Percentiles rank a stretch among this genome's conserved stretches.
Evolutionary conservation across 2,329 filamentous ascomycete species (phyloP).

Genomic region (Penicillium psychrosexuale): DNA sequence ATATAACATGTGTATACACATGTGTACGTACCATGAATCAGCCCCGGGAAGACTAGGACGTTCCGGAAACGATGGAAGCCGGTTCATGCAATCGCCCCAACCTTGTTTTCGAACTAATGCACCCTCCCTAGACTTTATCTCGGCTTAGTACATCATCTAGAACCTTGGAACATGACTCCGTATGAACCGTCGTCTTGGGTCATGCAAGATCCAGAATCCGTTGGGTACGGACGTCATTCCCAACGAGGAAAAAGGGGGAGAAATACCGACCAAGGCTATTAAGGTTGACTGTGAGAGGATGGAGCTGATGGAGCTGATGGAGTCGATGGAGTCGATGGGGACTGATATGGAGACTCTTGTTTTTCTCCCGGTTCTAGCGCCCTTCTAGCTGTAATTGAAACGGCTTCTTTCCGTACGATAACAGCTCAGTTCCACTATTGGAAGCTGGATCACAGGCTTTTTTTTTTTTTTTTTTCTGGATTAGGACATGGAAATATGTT

Average conservation of each 20-base stretch:
- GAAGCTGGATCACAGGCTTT: slow-evolving; percentile 16
- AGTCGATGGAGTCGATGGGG: neutral
- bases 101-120: slow-evolving; percentile 29
- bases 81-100: slow-evolving; percentile 26
- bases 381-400: slow-evolving; percentile 26
- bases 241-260: slow-evolving; percentile 3
- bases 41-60: slow-evolving; percentile 6
- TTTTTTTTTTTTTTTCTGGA: neutral
- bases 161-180: neutral
- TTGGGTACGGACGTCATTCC: neutral
- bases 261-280: neutral
- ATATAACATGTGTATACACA: too few species aligned
- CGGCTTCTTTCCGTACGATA: slow-evolving; percentile 17
- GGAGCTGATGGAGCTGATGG: neutral
- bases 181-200: slow-evolving; percentile 15
- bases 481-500: neutral
- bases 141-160: neutral
- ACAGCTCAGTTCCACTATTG: slow-evolving; percentile 17
- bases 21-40: neutral
- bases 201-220: neutral
- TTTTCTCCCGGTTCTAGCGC: slow-evolving; percentile 27
- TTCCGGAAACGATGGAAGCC: slow-evolving; percentile 14
- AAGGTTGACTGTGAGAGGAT: slow-evolving; percentile 7
- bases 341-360: neutral
- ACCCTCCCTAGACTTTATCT: slow-evolving; percentile 20